Evolutionary conservation across 495 filamentous ascomycete genomes (phyloP), one percentile per base, ranked within the genome.

Genomic region (Penicillium cosmopolitanum): DNA sequence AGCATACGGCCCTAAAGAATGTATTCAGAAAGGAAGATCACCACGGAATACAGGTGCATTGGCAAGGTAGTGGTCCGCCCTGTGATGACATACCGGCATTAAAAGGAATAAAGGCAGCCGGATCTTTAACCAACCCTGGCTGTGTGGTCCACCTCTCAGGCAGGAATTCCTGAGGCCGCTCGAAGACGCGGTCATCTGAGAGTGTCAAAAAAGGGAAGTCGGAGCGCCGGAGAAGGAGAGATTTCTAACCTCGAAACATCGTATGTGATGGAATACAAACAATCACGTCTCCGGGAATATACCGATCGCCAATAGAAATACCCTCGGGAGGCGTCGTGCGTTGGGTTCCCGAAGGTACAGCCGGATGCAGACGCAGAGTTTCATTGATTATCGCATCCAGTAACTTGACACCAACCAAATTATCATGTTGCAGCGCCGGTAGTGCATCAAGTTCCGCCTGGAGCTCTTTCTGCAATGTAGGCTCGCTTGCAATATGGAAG

Each of bases 301-400:
- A 25, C 8, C 15, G 25, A 23, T 53, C 50, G 15, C 46, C 48
- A 12, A 58, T 25, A 15, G 16, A 18, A 9, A 58, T 13, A 21
- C 56, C 56, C 34, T 58, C 50, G 4, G 48, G 9, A 2, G 56
- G 50, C 1, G 56, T 58, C 13, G 47, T 19, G n/a, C 56, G 48
- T 9, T 12, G 28, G 16, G 11, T 12, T 0, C 48, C 50, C 10
- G n/a, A 18, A 12, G 38, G 35, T 1, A 53, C 28, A 0, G 50
- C 21, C 2, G 56, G 56, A 18, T 40, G 35, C 5, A 87, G 62
- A 11, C 85, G 73, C 6, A 87, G 73, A 1, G 77, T 70, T 61
- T 87, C 85, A 31, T 82, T 77, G 56, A 86, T 83, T 15, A 81
- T 65, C 4, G 77, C 81, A 47, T 80, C 73, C 1, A 86, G 65